Base-by-base conservation (phyloP, 371 early-diverging fungal genomes). In the Apophysomyces variabilis region DNA sequence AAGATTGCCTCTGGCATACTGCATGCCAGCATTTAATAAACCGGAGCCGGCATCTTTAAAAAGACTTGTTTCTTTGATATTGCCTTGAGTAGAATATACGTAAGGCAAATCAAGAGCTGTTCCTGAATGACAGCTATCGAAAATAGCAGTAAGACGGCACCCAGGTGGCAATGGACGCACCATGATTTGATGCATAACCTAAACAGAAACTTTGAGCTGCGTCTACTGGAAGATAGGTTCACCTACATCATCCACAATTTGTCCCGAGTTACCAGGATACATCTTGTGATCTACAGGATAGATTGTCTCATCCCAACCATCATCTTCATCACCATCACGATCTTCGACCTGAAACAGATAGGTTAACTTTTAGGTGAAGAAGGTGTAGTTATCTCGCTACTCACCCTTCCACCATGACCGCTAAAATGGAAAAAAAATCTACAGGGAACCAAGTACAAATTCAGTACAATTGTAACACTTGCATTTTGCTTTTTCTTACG, bases 51-150 rank as follows among this genome's bases (percentile, higher is more conserved):
- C 85, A 66, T 82, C 84, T 37, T 72, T 69, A 67, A 84, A 70
- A 14, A 79, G 26, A 50, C 71, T 88, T 21, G 65, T 57, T 46
- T 88, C 84, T 58, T 87, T 89, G 35, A 90, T 35, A 39, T 78
- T 78, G 37, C 95, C 96, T 66, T 89, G 79, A 37, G 87, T 87
- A 35, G 86, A 81, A 67, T 95, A 95, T 32, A 89, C 82, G 69
- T 90, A 95, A 0, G 95, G 96, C 38, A 96, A 83, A 73, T 96
- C 96, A 35, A 96, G 77, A 11, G 21, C 93, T 5, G 95, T 88
- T n/a, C 95, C 96, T 39, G 90, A 90, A 68, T 93, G 92, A 69
- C 93, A 93, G 64, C 89, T 91, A 67, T 93, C 93, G 73, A 96
- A 96, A 58, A 97, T 85, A 38, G 86, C 90, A 0, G 95, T 95